Base-by-base conservation (phyloP, 1,284 basidiomycete genomes). In the Meripilus lineatus region DNA sequence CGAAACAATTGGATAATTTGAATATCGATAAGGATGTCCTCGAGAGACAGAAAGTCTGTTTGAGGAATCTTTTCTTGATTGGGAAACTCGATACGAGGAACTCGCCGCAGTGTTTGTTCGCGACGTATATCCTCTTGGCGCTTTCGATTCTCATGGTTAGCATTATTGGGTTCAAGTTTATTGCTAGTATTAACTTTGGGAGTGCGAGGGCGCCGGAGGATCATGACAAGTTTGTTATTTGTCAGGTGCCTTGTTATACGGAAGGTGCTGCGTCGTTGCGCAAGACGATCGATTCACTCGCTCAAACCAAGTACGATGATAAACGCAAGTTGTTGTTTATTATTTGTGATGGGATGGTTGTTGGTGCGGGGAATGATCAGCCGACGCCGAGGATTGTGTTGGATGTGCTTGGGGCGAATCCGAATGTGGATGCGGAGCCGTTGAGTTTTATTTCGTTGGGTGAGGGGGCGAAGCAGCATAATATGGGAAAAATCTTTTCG, bases 311-410 rank as follows among this genome's bases (percentile, higher is more conserved):
- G 65, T 99, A 98, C 61, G 94, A 99, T 59, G 93, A 99, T 72
- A 99, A 98, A 69, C 89, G 93, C 45, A 99, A 98, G 68, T 71
- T 99, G 3, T 70, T 98, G 22, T 83, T 97, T 52, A 74, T 99
- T 66, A 89, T 99, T 57, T 99, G 96, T 60, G 95, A 99, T 65
- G 95, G 96, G 56, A 99, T 94, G 80, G 98, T 99, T 54, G 89
- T 98, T 49, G 95, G 96, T 63, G 88, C 87, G 13, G 93, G 93
- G 3, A 97, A 97, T 65, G 89, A 95, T 64, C 75, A 86, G 32
- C 88, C 92, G 6, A 94, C 91, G 0, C 92, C 91, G 1, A 78
- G 92, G 38, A 97, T 99, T 52, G 94, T 97, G 3, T 75, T 99
- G 38, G 95, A 99, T 61, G 93, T 99, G 51, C 81, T 99, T 14